Evolutionary conservation across 2,329 filamentous ascomycete genomes (phyloP).

Genomic region (Didymella lethalis): DNA sequence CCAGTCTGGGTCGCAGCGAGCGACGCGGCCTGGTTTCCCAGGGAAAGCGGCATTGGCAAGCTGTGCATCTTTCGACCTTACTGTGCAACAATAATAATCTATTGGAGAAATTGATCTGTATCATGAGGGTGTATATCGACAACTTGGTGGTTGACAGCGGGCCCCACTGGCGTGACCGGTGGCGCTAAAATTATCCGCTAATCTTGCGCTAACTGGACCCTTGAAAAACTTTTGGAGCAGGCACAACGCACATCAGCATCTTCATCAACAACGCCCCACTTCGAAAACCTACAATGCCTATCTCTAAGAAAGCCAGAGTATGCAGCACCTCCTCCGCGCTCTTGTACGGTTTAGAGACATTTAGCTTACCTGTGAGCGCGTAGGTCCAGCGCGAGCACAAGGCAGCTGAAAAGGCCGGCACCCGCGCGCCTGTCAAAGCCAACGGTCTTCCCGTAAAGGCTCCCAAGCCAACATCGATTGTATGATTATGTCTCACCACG

Average conservation of each 20-base stretch:
- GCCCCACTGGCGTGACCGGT: too few relatives aligned
- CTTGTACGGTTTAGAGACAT: not conserved
- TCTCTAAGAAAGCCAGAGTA: constrained; percentile 59
- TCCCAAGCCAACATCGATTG: constrained; percentile 61
- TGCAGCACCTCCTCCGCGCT: constrained; percentile 12
- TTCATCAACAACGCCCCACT: not conserved
- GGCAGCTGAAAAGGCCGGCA: constrained; percentile 63
- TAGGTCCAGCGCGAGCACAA: constrained; percentile 63
- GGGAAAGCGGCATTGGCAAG: too few relatives aligned
- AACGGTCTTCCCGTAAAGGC: constrained; percentile 65
- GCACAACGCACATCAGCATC: not conserved
- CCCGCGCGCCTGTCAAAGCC: constrained; percentile 61
- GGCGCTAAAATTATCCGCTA: too few relatives aligned
- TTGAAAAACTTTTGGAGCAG: constrained; percentile 2
- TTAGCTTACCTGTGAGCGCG: constrained; percentile 4
- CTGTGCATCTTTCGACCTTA: too few relatives aligned
- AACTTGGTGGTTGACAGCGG: not conserved
- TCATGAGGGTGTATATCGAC: too few relatives aligned
- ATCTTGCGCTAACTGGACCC: not conserved
- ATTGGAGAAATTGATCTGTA: too few relatives aligned
- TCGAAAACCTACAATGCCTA: constrained; percentile 51
- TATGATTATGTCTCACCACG: constrained; percentile 34
- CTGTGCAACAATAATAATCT: too few relatives aligned
- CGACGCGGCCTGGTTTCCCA: too few relatives aligned
- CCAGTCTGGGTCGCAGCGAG: too few relatives aligned